Conservation (phyloP, 2,329 filamentous ascomycete species). For the Colletotrichum somersetense region DNA sequence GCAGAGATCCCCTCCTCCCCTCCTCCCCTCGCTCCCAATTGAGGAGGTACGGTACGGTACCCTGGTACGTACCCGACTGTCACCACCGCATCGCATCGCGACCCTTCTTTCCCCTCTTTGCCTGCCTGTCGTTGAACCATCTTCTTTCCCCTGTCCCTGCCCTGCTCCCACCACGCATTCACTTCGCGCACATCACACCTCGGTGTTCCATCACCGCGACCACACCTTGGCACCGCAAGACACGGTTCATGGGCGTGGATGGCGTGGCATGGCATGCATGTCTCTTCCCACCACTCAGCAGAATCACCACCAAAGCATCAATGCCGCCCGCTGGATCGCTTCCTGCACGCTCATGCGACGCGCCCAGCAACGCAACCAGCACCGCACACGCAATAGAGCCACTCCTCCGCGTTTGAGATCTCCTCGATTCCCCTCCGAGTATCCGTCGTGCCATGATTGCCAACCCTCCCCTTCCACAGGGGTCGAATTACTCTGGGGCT, state of each 20-base stretch:
- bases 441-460: slow-evolving; percentile 38
- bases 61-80: too few species aligned
- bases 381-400: not conserved
- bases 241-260: not conserved
- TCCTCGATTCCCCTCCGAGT: not conserved
- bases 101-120: not conserved
- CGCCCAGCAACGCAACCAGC: slow-evolving; percentile 1
- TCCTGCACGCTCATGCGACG: slow-evolving; percentile 2
- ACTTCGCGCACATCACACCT: not conserved
- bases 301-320: slow-evolving; percentile 15
- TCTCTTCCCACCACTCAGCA: not conserved
- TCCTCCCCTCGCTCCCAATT: too few species aligned
- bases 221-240: not conserved
- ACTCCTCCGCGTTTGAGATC: slow-evolving; percentile 1
- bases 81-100: slow-evolving; percentile 1
- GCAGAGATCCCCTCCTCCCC: too few species aligned
- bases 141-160: too few species aligned
- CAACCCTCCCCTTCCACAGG: slow-evolving; percentile 20
- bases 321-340: slow-evolving; percentile 26
- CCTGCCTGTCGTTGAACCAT: too few species aligned
- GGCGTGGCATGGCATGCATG: not conserved
- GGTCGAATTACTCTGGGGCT: slow-evolving; percentile 30
- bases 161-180: too few species aligned
- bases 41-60: too few species aligned
- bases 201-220: slow-evolving; percentile 25